Base-by-base conservation (phyloP, 2,329 filamentous ascomycete genomes). In the Sclerotinia subarctica region DNA sequence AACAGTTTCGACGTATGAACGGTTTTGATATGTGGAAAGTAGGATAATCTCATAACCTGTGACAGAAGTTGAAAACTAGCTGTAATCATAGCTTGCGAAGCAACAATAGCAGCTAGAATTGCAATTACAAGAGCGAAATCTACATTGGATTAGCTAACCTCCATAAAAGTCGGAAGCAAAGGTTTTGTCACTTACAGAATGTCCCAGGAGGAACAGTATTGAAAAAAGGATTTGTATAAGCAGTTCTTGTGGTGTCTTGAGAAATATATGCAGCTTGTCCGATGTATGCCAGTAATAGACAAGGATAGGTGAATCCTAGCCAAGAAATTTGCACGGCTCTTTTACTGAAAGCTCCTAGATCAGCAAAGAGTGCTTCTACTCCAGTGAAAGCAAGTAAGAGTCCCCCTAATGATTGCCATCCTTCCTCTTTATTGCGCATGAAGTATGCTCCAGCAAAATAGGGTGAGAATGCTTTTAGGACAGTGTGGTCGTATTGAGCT, bases 1-100 rank as follows among this genome's bases (percentile, higher is more conserved):
- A 92, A 91, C 2, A 79, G 83, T 47, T 83, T 85, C 7, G 88
- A 91, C 0, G 90, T 93, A 74, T 93, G 90, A 1, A 90, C 83
- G 5, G 90, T 83, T 73, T 90, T 88, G 76, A 94, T 88, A 70
- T 92, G 90, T 0, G 91, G 91, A 70, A 92, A 92, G 76, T 93
- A 94, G 17, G 73, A 74, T 66, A 87, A 78, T 68, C 69, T 90
- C 88, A 93, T 92, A 70, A 92, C 84, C 78, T 92, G 90, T 1
- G 85, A 83, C n/a, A 91, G 79, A 1, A 76, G 72, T 78, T 91
- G 90, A 71, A 93, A 93, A 0, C 88, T 87, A 10, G 86, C 88
- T 0, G 91, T 93, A 63, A 93, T 92, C 79, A 93, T 89, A 13
- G 91, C 91, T 72, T 94, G 91, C 5, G 88, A 91, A 0, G 91